These are phyloP conservation scores for Chaetomium sp. DNA, from an alignment of 2,329 filamentous ascomycete genomes.

Conservation along the genomic window DNA sequence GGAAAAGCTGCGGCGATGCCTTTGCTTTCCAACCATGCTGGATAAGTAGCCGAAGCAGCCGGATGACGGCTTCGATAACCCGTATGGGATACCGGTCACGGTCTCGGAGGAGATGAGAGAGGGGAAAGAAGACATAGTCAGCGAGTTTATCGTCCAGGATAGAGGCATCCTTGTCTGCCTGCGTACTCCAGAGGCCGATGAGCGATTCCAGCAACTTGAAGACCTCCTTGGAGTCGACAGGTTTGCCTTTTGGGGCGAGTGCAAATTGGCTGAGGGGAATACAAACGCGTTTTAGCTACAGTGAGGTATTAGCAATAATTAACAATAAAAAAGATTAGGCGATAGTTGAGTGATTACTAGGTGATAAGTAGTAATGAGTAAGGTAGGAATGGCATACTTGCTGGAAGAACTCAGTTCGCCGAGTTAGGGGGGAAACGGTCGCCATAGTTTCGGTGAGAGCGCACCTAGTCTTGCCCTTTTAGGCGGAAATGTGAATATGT, in stretches of 20 bases:
- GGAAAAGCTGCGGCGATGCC: conserved; percentile 71
- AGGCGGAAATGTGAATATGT: neutral
- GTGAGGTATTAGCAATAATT: neutral
- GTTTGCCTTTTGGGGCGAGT: conserved; percentile 30
- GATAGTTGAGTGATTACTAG: neutral
- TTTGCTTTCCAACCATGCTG: conserved; percentile 75
- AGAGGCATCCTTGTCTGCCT: conserved; percentile 43
- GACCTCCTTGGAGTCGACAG: conserved; percentile 31
- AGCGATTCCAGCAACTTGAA: conserved; percentile 29
- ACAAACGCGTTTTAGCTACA: conserved; percentile 35
- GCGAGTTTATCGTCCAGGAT: conserved; percentile 78
- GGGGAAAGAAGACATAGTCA: conserved; percentile 92
- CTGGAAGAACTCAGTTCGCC: conserved; percentile 44
- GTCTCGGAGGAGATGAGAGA: conserved; percentile 81
- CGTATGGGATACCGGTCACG: conserved; percentile 71
- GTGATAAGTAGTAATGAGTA: neutral
- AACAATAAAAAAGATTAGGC: neutral
- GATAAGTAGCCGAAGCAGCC: conserved; percentile 74
- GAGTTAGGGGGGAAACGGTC: conserved; percentile 21
- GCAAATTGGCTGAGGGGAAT: conserved; percentile 36
- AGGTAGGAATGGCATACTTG: conserved; percentile 35
- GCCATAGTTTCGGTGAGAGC: conserved; percentile 30
- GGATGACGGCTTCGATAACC: conserved; percentile 73
- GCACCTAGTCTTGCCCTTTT: conserved; percentile 2
- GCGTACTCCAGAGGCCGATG: conserved; percentile 30